Percentiles rank a stretch among this genome's conserved stretches.
Evolutionary conservation across 768 basidiomycete genomes (phyloP).

Genomic region (Lactarius hengduanensis): DNA sequence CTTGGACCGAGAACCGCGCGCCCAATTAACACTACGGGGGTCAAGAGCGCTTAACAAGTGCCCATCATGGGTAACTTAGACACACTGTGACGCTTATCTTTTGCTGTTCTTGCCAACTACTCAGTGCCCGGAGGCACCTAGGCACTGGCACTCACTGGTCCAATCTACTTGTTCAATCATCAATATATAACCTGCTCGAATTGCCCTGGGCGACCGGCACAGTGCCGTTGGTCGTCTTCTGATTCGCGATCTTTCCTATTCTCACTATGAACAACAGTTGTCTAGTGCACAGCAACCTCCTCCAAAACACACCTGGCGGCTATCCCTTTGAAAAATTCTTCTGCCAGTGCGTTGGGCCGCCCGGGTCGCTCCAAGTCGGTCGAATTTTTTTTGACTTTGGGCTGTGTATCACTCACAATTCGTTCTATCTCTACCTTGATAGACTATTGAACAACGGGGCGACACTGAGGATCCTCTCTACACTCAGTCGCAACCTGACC

Average conservation of each 20-base stretch:
- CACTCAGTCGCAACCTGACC: neutral
- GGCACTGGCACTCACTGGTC: neutral
- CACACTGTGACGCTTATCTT: neutral
- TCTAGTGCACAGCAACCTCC: neutral
- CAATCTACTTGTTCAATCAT: neutral
- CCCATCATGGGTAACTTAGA: neutral
- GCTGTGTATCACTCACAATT: neutral
- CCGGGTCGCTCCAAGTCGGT: neutral
- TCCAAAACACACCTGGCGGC: neutral
- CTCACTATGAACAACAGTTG: neutral
- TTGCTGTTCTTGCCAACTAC: neutral
- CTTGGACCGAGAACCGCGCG: neutral
- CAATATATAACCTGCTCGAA: neutral
- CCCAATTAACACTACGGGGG: neutral
- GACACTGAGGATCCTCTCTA: neutral
- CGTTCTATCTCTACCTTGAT: neutral
- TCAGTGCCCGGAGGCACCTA: neutral
- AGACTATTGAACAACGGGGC: neutral
- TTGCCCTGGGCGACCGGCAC: neutral
- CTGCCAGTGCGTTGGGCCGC: neutral
- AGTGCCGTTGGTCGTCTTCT: neutral
- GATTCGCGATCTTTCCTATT: neutral
- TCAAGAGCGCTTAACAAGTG: neutral
- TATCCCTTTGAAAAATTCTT: neutral
- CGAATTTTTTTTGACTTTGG: neutral